Percentiles rank a stretch among this genome's conserved stretches.
Conservation (phyloP, 2,329 filamentous ascomycete genomes). For the Epichloe coenophiala region DNA sequence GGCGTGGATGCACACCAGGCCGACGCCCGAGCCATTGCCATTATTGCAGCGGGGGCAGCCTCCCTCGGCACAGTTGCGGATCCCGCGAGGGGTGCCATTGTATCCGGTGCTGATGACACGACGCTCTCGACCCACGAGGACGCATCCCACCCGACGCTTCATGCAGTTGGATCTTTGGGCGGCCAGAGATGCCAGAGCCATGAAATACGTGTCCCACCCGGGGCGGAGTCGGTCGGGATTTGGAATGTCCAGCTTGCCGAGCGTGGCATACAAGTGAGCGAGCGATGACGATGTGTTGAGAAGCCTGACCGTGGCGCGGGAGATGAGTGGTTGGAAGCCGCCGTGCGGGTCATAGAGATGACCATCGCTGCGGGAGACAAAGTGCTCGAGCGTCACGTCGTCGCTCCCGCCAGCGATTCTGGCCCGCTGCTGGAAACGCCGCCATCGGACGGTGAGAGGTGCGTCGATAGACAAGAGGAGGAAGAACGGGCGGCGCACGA, state of each 20-base stretch:
- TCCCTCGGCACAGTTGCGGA: conserved; percentile 84
- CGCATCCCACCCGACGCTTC: conserved; percentile 92
- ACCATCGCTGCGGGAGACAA: conserved; percentile 48
- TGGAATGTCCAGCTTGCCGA: conserved; percentile 62
- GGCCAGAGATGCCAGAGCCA: conserved; percentile 86
- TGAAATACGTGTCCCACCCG: conserved; percentile 95
- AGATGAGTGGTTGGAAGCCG: conserved; percentile 64
- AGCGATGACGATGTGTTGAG: conserved; percentile 72
- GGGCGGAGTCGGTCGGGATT: conserved; percentile 72
- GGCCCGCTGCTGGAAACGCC: conserved; percentile 46
- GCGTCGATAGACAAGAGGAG: conserved; percentile 85
- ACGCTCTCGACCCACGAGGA: conserved; percentile 66
- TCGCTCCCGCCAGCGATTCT: conserved; percentile 9
- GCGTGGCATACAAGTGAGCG: conserved; percentile 55
- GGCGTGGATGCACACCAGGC: conserved; percentile 86
- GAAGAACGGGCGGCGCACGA: conserved; percentile 78
- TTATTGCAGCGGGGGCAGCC: conserved; percentile 82
- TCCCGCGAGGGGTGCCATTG: conserved; percentile 86
- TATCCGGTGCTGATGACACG: conserved; percentile 92
- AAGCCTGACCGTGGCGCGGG: conserved; percentile 69
- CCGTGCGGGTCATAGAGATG: conserved; percentile 57
- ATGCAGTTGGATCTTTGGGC: conserved; percentile 92
- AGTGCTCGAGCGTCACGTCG: conserved; percentile 36
- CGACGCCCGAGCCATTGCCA: conserved; percentile 53
- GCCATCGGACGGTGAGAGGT: conserved; percentile 72